phyloP scores from a whole-genome alignment of 2,329 filamentous ascomycete genomes.

The Nothomitra cinnamomea region DNA sequence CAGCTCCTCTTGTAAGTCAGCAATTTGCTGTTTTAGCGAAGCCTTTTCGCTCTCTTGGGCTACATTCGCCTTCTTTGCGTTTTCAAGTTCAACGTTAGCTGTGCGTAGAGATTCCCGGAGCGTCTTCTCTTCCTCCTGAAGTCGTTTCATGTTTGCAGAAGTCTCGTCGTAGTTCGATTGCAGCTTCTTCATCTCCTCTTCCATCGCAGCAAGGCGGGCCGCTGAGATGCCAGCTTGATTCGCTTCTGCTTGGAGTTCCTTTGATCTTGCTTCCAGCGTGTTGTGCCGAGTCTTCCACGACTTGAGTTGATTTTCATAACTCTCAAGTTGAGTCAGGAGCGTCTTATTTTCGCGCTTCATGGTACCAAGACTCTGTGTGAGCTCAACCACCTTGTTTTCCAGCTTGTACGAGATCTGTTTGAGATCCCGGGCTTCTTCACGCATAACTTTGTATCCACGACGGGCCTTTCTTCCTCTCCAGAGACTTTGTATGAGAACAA shows the following conservation, averaged over 20 bases:
- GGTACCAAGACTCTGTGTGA: constrained; percentile 82
- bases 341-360: constrained; percentile 92
- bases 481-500: constrained; percentile 76
- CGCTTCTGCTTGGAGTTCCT: constrained; percentile 88
- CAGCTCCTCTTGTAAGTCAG: constrained; percentile 81
- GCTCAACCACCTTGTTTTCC: constrained; percentile 97
- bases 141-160: constrained; percentile 71
- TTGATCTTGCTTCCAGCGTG: constrained; percentile 71
- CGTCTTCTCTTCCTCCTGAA: constrained; percentile 85
- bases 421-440: constrained; percentile 91
- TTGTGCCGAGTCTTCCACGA: constrained; percentile 91
- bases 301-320: constrained; percentile 89
- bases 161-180: constrained; percentile 84
- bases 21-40: constrained; percentile 71
- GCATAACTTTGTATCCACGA: constrained; percentile 71
- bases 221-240: constrained; percentile 95
- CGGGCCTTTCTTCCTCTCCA: constrained; percentile 78
- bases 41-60: constrained; percentile 73
- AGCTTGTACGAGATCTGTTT: constrained; percentile 99
- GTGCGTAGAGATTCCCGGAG: constrained; percentile 67
- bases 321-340: constrained; percentile 75
- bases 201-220: constrained; percentile 76
- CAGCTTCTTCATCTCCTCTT: constrained; percentile 87
- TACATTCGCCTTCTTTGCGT: constrained; percentile 55
- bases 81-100: constrained; percentile 67